Evolutionary conservation across 2,329 filamentous ascomycete species (phyloP).

Genomic region (Talaromyces sp.): DNA sequence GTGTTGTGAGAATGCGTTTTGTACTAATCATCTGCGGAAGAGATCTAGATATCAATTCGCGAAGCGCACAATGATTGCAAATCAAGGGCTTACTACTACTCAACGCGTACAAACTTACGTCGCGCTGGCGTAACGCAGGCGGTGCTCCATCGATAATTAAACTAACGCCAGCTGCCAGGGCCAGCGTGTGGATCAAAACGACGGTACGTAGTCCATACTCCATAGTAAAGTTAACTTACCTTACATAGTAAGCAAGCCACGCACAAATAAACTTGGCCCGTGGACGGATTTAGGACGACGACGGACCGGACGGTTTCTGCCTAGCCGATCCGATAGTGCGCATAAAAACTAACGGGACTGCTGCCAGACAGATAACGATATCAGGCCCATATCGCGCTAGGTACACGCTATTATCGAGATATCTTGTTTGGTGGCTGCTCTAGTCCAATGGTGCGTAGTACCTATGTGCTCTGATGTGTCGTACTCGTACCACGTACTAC

Average conservation of each 20-base stretch:
- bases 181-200: neutral
- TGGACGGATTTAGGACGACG: neutral
- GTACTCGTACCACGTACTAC: slow-evolving; percentile 2
- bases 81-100: neutral
- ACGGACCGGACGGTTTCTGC: neutral
- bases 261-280: neutral
- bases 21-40: neutral
- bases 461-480: neutral
- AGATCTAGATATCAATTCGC: neutral
- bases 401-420: neutral
- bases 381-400: neutral
- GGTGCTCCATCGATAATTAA: neutral
- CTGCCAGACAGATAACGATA: neutral
- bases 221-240: no score
- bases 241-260: neutral
- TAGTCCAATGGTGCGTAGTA: neutral
- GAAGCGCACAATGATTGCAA: neutral
- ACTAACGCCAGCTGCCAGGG: neutral
- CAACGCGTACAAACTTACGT: neutral
- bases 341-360: neutral
- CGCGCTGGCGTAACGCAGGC: neutral
- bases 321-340: neutral
- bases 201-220: neutral
- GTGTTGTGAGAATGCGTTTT: neutral
- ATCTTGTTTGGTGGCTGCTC: slow-evolving; percentile 10